Evolutionary conservation across 1,284 basidiomycete species (phyloP).

Genomic region (Phlebopus sp.): DNA sequence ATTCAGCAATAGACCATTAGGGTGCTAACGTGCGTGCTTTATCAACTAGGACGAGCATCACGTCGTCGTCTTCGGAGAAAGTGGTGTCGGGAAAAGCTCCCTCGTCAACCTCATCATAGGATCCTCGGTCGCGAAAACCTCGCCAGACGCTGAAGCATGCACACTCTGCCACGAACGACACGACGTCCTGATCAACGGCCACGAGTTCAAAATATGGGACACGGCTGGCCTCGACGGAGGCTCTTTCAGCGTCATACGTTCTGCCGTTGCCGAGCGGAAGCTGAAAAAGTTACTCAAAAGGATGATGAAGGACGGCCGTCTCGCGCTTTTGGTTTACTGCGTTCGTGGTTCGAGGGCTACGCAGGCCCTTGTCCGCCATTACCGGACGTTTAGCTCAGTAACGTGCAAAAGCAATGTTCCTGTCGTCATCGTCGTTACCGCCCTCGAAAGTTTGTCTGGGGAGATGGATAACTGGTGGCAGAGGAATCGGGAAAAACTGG

Average conservation of each 20-base stretch:
- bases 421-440: conserved; percentile 32
- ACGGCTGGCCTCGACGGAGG: conserved; percentile 31
- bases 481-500: conserved; percentile 20
- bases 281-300: conserved; percentile 27
- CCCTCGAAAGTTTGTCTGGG: conserved; percentile 28
- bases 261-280: conserved; percentile 22
- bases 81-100: conserved; percentile 33
- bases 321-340: conserved; percentile 30
- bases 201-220: conserved; percentile 31
- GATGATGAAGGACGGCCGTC: conserved; percentile 18
- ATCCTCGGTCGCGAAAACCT: conserved; percentile 24
- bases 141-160: conserved; percentile 27
- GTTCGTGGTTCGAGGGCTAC: conserved; percentile 32
- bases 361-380: conserved; percentile 28
- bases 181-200: conserved; percentile 18
- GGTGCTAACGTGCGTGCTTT: background rate
- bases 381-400: conserved; percentile 21
- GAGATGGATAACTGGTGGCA: conserved; percentile 37
- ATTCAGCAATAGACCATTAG: background rate
- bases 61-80: conserved; percentile 33
- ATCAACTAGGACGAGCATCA: conserved; percentile 17
- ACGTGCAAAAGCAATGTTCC: conserved; percentile 18
- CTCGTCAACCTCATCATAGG: conserved; percentile 30
- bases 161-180: conserved; percentile 21
- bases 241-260: conserved; percentile 23